Evolutionary conservation across 140 eudicot species (phyloP).

Genomic region (Anethum foeniculum): DNA sequence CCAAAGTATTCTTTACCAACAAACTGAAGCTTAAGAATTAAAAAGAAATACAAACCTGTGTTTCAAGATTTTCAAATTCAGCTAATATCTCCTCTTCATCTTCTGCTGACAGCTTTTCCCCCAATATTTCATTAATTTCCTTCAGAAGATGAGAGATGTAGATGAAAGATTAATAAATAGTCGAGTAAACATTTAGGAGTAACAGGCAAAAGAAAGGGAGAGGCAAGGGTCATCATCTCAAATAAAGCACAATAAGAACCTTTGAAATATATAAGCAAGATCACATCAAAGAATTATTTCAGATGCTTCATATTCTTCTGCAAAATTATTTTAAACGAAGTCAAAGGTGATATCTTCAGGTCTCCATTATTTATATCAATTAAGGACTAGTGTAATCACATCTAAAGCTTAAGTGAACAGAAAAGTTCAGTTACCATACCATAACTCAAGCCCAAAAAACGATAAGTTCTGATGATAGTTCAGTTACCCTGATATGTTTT

Average conservation of each 20-base stretch:
- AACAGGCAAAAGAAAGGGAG: background rate
- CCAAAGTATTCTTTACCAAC: background rate
- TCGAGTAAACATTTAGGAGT: background rate
- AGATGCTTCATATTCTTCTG: background rate
- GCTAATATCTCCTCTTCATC: constrained; percentile 87
- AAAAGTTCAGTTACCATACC: background rate
- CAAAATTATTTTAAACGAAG: background rate
- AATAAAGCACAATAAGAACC: background rate
- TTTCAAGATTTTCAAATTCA: constrained; percentile 73
- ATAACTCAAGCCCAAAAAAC: background rate
- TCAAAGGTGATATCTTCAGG: background rate
- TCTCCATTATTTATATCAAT: background rate
- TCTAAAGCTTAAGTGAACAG: background rate
- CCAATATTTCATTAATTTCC: constrained; percentile 69
- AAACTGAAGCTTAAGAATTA: background rate
- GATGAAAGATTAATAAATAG: background rate
- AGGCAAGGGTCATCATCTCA: background rate
- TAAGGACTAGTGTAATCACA: background rate
- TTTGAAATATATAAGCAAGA: background rate
- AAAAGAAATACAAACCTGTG: constrained; percentile 43
- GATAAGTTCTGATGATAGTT: background rate
- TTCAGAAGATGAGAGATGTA: background rate
- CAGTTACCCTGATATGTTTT: background rate
- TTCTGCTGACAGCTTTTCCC: constrained; percentile 87
- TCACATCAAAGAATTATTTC: background rate